Base-by-base conservation (phyloP, 495 filamentous ascomycete species). In the Baudoinia panamericana region DNA sequence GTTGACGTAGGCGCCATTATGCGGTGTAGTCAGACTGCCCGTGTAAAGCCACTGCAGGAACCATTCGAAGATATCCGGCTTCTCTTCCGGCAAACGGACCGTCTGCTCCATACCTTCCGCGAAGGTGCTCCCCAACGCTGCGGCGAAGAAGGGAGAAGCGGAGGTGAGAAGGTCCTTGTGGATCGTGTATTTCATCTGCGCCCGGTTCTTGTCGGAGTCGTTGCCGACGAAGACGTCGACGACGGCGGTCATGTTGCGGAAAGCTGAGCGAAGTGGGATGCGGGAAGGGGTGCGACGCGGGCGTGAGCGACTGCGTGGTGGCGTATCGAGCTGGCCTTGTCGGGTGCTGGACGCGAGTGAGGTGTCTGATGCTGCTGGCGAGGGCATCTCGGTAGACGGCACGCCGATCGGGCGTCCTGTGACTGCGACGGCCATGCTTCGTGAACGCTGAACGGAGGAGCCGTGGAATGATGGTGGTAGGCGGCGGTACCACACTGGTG, bases 11-110 rank as follows among this genome's bases (percentile, higher is more conserved):
- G 19, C 15, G 19, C 15, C 10, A 19, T n/a, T 5, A 16, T 24
- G 15, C 30, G 12, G 13, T 9, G 53, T 42, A 4, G 41, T 44
- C 13, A 56, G 53, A n/a, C 33, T 38, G 36, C 45, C 48, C 17
- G 61, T 63, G 57, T 70, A 70, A 5, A 67, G 56, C 66, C 67
- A 70, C 25, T 57, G 45, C 5, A 63, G 51, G 45, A 64, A 61
- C 54, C 59, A 63, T 32, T 62, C 60, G 45, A 69, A 68, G 49
- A 56, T 55, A 15, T 56, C 51, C 9, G 55, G 37, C 23, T 43
- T 45, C 36, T 62, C 54, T 29, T 61, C 63, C 43, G 60, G 59
- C 9, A 70, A 55, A 9, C 34, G 43, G 46, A 68, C 50, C 28
- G 51, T 53, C 29, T 63, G 52, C 16, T 57, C 45, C 30, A 45